Evolutionary conservation across 176 grass and related monocot genomes (phyloP), one percentile per base, ranked within the genome.

Genomic region (Musa schizocarpa): DNA sequence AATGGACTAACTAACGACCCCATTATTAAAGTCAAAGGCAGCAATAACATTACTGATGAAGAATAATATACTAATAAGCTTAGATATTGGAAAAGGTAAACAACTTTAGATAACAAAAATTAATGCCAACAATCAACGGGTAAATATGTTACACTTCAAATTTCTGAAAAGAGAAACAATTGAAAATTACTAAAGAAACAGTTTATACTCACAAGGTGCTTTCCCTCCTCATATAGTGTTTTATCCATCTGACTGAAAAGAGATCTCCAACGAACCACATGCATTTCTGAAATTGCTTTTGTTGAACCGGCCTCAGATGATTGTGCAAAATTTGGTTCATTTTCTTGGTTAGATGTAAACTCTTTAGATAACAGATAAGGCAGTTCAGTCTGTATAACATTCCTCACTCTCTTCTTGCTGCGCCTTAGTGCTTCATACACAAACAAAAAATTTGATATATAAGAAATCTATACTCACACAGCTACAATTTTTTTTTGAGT

Each of bases 161-260:
- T 43, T 43, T 43, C 34, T 43, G 34, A 3, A 43, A 43, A 43
- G 34, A 43, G 34, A 43, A 43, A 6, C 34, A 43, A 43, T 43
- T 43, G 34, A 43, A 43, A 43, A 43, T 5, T 43, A 43, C 34
- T 43, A 43, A 43, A 25, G 43, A 2, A 76, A 43, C 34, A 43
- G 29, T 16, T 7, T 3, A 25, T 52, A 87, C 90, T 88, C 76
- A 99, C 95, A 77, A 99, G 81, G 20, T 87, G 84, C 52, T 77
- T 92, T 54, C 85, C 90, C 76, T 99, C 95, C 73, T 99, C 95
- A 63, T 87, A 84, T 68, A 99, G 80, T 79, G 88, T 22, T 78
- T 74, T 94, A 54, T 99, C 95, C 91, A 99, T 99, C 76, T 99
- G 86, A 83, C 76, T 43, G 52, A 99, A 99, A 59, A 99, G 83